These are phyloP conservation scores for Scleroderma citrinum DNA, from an alignment of 768 basidiomycete species.

Conservation along the genomic window DNA sequence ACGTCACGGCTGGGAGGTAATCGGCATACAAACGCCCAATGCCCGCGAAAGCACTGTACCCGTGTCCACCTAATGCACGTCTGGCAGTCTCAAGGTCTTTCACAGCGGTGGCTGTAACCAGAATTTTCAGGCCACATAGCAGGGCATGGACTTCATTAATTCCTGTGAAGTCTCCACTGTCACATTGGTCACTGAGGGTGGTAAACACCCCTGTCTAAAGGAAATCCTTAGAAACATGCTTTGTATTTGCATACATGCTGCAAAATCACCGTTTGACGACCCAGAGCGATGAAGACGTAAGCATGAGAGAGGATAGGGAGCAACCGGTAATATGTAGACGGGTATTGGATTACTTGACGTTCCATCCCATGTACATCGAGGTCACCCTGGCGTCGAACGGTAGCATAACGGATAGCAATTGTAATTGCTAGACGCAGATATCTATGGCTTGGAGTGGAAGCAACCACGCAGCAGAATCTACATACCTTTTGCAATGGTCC, in stretches of 20 bases:
- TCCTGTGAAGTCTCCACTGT: conserved; percentile 51
- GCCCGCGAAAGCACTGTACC: conserved; percentile 64
- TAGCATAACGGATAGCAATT: conserved; percentile 65
- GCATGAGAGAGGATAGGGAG: conserved; percentile 64
- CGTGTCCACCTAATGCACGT: conserved; percentile 72
- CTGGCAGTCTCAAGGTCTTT: conserved; percentile 61
- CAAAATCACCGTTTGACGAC: conserved; percentile 52
- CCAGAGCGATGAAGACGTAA: conserved; percentile 64
- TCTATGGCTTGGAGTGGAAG: background rate
- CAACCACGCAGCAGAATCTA: background rate
- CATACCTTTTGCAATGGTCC: conserved; percentile 60
- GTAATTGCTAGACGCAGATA: conserved; percentile 4
- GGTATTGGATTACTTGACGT: conserved; percentile 62
- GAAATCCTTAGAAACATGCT: background rate
- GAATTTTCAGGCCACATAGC: conserved; percentile 62
- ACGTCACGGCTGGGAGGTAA: conserved; percentile 62
- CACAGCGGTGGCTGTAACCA: conserved; percentile 46
- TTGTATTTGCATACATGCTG: background rate
- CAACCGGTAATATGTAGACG: conserved; percentile 68
- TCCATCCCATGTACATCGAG: conserved; percentile 48
- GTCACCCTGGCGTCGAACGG: conserved; percentile 65
- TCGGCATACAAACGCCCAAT: conserved; percentile 61
- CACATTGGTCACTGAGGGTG: conserved; percentile 41
- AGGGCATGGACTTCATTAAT: conserved; percentile 71
- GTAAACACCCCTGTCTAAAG: conserved; percentile 46